Conservation (phyloP, 2,329 filamentous ascomycete species). For the Hypoxylon sp. region DNA sequence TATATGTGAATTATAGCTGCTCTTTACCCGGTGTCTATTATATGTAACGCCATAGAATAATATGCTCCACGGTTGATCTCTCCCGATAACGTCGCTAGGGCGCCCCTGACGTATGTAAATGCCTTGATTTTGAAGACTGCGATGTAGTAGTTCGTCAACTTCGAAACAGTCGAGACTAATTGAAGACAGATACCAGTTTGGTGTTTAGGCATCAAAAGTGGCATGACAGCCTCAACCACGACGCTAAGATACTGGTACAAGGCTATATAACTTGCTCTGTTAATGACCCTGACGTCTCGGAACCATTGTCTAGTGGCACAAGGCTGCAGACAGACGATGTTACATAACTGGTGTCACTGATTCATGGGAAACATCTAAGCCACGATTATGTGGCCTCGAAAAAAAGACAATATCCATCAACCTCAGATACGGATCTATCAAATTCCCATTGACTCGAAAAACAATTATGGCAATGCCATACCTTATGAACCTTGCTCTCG, state of each 20-base stretch:
- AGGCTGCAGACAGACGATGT: slow-evolving; percentile 35
- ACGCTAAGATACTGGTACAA: background rate
- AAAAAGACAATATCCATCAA: slow-evolving; percentile 12
- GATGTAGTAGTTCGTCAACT: background rate
- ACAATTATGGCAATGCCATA: slow-evolving; percentile 3
- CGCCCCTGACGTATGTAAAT: slow-evolving; percentile 8
- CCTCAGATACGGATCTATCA: slow-evolving; percentile 7
- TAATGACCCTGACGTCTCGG: slow-evolving; percentile 19
- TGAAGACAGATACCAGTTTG: background rate
- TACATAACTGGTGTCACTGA: slow-evolving; percentile 20
- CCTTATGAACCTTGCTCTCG: background rate
- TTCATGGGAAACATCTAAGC: slow-evolving; percentile 20
- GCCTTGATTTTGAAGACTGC: background rate
- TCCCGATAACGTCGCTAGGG: slow-evolving; percentile 5
- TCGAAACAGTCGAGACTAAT: slow-evolving; percentile 29
- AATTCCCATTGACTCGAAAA: slow-evolving; percentile 3
- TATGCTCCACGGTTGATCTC: slow-evolving; percentile 8
- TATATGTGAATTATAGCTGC: slow-evolving; percentile 19
- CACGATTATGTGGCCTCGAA: slow-evolving; percentile 9
- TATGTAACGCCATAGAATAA: background rate
- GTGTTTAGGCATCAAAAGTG: slow-evolving; percentile 8
- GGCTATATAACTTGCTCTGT: slow-evolving; percentile 7
- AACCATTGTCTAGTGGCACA: slow-evolving; percentile 29
- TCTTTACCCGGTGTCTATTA: background rate
- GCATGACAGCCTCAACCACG: slow-evolving; percentile 22